Conservation (phyloP, 331 rosid genomes). For the Acacia concinna region DNA sequence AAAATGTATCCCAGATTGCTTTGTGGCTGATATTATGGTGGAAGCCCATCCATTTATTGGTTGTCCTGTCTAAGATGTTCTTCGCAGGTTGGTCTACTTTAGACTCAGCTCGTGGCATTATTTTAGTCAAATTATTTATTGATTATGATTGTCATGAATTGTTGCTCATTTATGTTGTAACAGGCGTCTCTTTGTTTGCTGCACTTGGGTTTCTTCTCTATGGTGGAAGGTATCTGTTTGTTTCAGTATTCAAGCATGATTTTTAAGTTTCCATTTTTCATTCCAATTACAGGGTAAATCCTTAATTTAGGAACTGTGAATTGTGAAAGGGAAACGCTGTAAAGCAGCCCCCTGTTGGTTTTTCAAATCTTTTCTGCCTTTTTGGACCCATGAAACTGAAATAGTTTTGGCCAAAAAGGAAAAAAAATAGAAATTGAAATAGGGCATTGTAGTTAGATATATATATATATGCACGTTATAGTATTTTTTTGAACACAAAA, state of each 20-base stretch:
- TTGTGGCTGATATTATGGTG: slow-evolving; percentile 91
- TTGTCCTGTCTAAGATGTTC: slow-evolving; percentile 76
- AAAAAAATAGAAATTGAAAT: background rate
- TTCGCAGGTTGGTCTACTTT: slow-evolving; percentile 69
- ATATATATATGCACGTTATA: background rate
- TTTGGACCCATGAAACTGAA: background rate
- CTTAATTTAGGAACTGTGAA: slow-evolving; percentile 15
- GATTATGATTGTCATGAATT: slow-evolving; percentile 17
- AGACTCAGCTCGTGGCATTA: background rate
- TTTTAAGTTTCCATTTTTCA: slow-evolving; percentile 12
- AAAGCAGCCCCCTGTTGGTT: background rate
- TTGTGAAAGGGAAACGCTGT: slow-evolving; percentile 1
- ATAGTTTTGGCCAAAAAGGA: too few relatives aligned
- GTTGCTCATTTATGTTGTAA: slow-evolving; percentile 31
- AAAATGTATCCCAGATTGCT: slow-evolving; percentile 56
- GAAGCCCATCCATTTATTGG: slow-evolving; percentile 67
- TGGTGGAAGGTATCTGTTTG: slow-evolving; percentile 86
- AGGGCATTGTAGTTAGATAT: background rate
- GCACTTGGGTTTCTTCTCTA: slow-evolving; percentile 98
- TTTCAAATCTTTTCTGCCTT: background rate
- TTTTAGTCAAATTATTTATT: slow-evolving; percentile 10
- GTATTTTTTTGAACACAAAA: too few relatives aligned
- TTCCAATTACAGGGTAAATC: slow-evolving; percentile 14
- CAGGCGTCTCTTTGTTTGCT: slow-evolving; percentile 90
- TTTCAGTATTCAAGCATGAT: slow-evolving; percentile 28